Evolutionary conservation across 345 rosid genomes (phyloP), one percentile per base, ranked within the genome.

Genomic region (Limnanthes douglasii): DNA sequence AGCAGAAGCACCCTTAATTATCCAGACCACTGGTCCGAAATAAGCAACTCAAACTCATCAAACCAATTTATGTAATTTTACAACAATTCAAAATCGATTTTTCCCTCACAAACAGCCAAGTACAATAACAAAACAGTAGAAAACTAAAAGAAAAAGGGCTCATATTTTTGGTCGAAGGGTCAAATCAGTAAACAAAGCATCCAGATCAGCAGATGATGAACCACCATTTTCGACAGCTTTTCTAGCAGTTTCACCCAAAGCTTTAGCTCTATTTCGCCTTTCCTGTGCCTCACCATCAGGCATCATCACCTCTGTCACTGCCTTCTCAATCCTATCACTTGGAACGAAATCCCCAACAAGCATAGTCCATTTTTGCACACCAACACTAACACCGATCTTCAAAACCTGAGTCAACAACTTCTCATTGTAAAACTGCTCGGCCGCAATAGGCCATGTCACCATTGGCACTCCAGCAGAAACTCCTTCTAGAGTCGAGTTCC

Each of bases 401-500:
- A 73, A 37, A 2, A 73, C 63, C 13, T 49, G 31, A n/a, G 47
- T 62, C 20, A 77, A 26, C 11, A 73, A 21, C 47, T 61, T 69
- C 47, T 69, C 82, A 10, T 73, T 77, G 47, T 59, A 60, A 18
- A 73, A 69, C 43, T 77, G 78, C 39, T 67, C 75, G 0, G 73
- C 73, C 0, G 19, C 41, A 19, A 57, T 16, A 0, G 75, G 73
- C 69, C 78, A 77, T 0, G 69, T 59, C 5, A 73, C 67, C 73
- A 73, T 59, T 0, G 82, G 72, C 6, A 79, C 26, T 11, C 82
- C 76, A 0, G 65, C 72, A 0, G 60, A 31, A 0, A 75, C 42
- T 0, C 59, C 75, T 37, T 78, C 75, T 1, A 78, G 39, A 16
- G 61, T 52, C 0, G 70, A 73, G 59, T 78, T 78, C 83, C 76